Evolutionary conservation across 495 filamentous ascomycete genomes (phyloP), one percentile per base, ranked within the genome.

Genomic region (Penicillium lividum): DNA sequence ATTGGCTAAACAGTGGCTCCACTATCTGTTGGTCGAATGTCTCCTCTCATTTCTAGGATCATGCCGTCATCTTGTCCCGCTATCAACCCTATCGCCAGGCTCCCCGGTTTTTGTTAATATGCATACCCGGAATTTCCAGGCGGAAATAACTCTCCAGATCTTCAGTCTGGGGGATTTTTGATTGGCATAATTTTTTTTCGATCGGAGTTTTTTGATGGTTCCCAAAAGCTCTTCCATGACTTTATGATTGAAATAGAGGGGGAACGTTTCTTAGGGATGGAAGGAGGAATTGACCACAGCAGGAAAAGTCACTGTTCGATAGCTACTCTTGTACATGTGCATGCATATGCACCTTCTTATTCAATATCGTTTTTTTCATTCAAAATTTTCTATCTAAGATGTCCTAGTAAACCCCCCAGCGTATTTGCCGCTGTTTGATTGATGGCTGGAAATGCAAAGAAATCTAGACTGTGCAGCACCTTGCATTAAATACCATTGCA

Each of bases 171-270:
- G 57, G 27, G 18, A 28, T 44, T 46, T 56, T 53, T 59, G 54
- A 58, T 64, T 43, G 61, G 61, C 64, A 67, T 66, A 49, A 33
- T 64, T 61, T 51, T 52, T 43, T 62, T 53, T 53, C 29, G 25
- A 61, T 43, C 45, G 66, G 66, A 63, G 60, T 65, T 66, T 51
- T 56, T 49, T 50, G 15, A 56, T 56, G 57, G 50, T 29, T 34
- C 45, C 45, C 11, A 66, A 68, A 68, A 68, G 63, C 63, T 68
- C 53, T 62, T 62, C 55, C 51, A 62, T 60, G 54, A 66, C 48
- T 61, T 66, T 40, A 40, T 40, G 38, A 40, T 40, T 40, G 38
- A 40, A 27, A 66, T 60, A 63, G 59, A 60, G 61, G 59, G 60
- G 58, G 42, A 58, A 53, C 22, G 58, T 51, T 53, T 64, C 40